Conservation (phyloP, 202 grass and related monocot species). For the Miscanthus sacchariflorus region DNA sequence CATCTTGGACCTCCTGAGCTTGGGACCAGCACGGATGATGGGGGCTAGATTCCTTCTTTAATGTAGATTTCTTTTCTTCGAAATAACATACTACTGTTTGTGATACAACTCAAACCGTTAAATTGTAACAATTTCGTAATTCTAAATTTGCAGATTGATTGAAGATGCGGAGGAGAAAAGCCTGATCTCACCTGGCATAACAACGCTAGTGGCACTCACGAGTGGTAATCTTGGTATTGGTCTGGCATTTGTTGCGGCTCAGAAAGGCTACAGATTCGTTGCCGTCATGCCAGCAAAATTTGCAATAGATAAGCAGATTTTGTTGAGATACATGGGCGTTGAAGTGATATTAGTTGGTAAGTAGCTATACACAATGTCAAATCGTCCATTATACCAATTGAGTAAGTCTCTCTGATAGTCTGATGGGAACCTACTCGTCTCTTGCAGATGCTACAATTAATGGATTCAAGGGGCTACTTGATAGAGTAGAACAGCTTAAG, state of each 20-base stretch:
- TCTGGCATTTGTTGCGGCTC: conserved; percentile 48
- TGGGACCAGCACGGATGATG: no score
- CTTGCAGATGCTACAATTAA: conserved; percentile 59
- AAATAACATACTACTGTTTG: neutral
- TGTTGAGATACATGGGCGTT: conserved; percentile 65
- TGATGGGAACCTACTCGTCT: conserved; percentile 23
- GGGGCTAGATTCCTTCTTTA: neutral
- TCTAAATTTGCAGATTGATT: conserved; percentile 53
- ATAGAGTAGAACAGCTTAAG: conserved; percentile 63
- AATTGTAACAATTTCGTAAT: neutral
- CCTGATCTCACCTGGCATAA: conserved; percentile 58
- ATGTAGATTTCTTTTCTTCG: neutral
- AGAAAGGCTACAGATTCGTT: conserved; percentile 69
- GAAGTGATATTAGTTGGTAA: conserved; percentile 73
- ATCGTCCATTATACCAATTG: neutral
- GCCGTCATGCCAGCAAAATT: conserved; percentile 53
- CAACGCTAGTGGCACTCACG: conserved; percentile 52
- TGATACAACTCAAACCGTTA: neutral
- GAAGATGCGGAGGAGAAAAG: conserved; percentile 72
- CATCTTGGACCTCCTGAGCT: no score
- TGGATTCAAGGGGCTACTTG: conserved; percentile 63
- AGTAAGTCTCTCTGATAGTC: conserved; percentile 14
- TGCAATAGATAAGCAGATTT: conserved; percentile 57
- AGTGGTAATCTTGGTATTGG: conserved; percentile 69
- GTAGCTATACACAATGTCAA: neutral